These are phyloP conservation scores for Umbelopsis sp. DNA, from an alignment of 371 early-diverging fungal species.

Conservation along the genomic window DNA sequence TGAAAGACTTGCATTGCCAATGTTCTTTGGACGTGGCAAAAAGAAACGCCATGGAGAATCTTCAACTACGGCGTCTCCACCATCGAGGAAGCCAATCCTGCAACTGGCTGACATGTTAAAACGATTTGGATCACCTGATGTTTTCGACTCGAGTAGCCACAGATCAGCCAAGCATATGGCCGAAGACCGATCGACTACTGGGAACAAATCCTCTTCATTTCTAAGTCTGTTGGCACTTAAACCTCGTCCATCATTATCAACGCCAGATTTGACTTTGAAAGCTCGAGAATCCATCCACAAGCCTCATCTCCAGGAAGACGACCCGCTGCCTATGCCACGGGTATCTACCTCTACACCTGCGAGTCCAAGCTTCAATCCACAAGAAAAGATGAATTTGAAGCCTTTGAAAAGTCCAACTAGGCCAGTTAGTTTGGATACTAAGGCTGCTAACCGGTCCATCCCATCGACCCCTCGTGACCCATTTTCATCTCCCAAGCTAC, in stretches of 20 bases:
- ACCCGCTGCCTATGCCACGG: constrained; percentile 11
- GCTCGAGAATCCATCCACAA: not conserved
- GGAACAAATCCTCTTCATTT: not conserved
- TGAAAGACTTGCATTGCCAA: constrained; percentile 4
- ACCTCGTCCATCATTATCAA: constrained; percentile 13
- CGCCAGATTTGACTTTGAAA: constrained; percentile 14
- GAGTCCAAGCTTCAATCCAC: not conserved
- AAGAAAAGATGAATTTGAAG: not conserved
- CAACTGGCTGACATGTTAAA: constrained; percentile 1
- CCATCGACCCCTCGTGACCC: constrained; percentile 6
- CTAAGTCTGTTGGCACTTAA: constrained; percentile 1
- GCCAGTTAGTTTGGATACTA: not conserved
- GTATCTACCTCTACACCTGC: constrained; percentile 11
- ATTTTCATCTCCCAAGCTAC: not conserved
- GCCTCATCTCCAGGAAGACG: not conserved
- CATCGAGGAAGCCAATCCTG: constrained; percentile 10
- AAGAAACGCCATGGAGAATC: constrained; percentile 16
- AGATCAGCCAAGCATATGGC: constrained; percentile 6
- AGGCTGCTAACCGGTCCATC: not conserved
- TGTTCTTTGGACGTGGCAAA: constrained; percentile 20
- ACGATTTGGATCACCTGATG: constrained; percentile 12
- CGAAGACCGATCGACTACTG: not conserved
- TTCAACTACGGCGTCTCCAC: constrained; percentile 6
- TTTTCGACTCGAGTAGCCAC: constrained; percentile 4
- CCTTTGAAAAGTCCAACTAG: not conserved